Evolutionary conservation across 257 asterid species (phyloP).

Genomic region (Solanum virginianum): DNA sequence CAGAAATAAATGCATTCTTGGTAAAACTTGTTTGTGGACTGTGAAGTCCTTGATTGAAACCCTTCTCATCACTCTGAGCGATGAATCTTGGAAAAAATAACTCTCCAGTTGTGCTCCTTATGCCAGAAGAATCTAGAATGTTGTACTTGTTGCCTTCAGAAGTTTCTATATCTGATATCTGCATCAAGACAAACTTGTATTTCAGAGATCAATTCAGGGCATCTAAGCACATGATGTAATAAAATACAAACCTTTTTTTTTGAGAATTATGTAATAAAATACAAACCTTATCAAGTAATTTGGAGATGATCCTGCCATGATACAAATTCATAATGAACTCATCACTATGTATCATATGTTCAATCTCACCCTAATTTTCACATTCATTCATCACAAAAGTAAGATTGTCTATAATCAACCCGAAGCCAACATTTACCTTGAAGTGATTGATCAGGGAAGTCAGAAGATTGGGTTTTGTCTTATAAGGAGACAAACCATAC

Average conservation of each 20-base stretch:
- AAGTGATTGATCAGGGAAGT: slow-evolving; percentile 3
- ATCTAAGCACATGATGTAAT: neutral
- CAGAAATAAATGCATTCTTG: slow-evolving; percentile 1
- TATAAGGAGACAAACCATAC: slow-evolving; percentile 6
- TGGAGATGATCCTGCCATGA: neutral
- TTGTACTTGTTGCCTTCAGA: neutral
- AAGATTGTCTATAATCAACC: neutral
- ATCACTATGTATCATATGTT: neutral
- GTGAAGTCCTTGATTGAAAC: neutral
- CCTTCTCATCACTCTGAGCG: neutral
- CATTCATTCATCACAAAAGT: neutral
- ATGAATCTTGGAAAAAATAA: neutral
- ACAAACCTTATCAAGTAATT: neutral
- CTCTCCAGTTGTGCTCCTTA: neutral
- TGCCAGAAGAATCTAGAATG: neutral
- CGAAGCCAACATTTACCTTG: slow-evolving; percentile 2
- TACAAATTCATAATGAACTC: neutral
- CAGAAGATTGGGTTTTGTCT: slow-evolving; percentile 4
- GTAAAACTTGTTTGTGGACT: neutral
- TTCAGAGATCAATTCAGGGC: neutral
- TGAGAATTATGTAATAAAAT: neutral
- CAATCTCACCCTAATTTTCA: neutral
- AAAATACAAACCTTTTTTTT: neutral
- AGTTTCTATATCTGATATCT: neutral
- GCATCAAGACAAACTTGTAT: neutral